Conservation (phyloP, 176 grass and related monocot species). For the Microstegium vimineum region DNA sequence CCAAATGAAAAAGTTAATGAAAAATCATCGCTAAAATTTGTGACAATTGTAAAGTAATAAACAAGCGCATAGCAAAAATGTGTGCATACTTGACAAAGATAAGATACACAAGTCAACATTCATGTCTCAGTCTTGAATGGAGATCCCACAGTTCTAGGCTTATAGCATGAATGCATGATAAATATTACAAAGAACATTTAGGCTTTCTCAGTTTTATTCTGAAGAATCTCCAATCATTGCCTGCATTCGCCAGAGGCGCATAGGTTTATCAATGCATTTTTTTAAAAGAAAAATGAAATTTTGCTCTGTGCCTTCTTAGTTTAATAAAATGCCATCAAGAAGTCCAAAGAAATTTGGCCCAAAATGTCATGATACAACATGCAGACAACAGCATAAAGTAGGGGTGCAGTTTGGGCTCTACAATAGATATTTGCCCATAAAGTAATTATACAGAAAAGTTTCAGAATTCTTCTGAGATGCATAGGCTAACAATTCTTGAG, state of each 20-base stretch:
- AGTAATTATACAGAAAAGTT: slow-evolving; percentile 7
- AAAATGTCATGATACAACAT: not conserved
- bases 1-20: not conserved
- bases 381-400: slow-evolving; percentile 6
- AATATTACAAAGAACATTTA: slow-evolving; percentile 29
- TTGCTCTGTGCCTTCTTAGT: not conserved
- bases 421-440: not conserved
- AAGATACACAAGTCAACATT: slow-evolving; percentile 2
- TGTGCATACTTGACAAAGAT: slow-evolving; percentile 10
- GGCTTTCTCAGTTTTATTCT: not conserved
- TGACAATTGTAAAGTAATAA: not conserved
- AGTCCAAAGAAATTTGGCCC: not conserved
- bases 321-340: slow-evolving; percentile 17
- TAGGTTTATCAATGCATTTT: not conserved
- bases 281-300: not conserved
- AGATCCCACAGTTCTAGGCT: slow-evolving; percentile 10
- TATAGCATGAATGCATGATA: not conserved
- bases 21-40: not conserved
- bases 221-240: not conserved
- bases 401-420: not conserved
- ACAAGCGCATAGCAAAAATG: not conserved
- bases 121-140: not conserved
- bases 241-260: not conserved
- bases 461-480: slow-evolving; percentile 12
- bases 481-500: not conserved